phyloP scores from a whole-genome alignment of 1,284 basidiomycete genomes.

The Papiliotrema terrestris region DNA sequence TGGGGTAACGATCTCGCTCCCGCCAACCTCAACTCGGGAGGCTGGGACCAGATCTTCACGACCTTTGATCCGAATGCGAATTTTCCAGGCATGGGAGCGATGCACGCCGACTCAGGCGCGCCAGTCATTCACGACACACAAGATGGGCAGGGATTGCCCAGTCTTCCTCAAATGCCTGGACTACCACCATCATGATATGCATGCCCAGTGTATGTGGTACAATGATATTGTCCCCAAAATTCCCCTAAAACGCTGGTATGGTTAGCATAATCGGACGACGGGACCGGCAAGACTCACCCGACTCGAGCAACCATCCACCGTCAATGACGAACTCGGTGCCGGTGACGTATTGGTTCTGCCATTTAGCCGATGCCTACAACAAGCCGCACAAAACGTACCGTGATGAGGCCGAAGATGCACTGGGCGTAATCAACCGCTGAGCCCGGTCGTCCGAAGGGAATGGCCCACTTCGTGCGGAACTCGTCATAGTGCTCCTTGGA shows the following conservation, averaged over 20 bases:
- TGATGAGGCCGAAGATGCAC: slow-evolving; percentile 31
- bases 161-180: too few species aligned
- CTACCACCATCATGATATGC: too few species aligned
- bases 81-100: too few species aligned
- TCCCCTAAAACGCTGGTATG: background rate
- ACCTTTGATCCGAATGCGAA: too few species aligned
- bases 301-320: slow-evolving; percentile 44
- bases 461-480: slow-evolving; percentile 34
- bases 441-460: slow-evolving; percentile 43
- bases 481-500: slow-evolving; percentile 13
- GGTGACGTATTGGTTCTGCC: slow-evolving; percentile 43
- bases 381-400: slow-evolving; percentile 21
- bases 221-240: too few species aligned
- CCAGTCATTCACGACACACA: too few species aligned
- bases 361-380: background rate
- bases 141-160: too few species aligned
- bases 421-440: slow-evolving; percentile 45
- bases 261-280: background rate
- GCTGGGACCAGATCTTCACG: slow-evolving; percentile 1
- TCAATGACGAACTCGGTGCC: slow-evolving; percentile 43
- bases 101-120: too few species aligned
- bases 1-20: slow-evolving; percentile 10
- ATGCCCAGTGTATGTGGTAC: too few species aligned
- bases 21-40: background rate
- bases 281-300: slow-evolving; percentile 14